phyloP scores from a whole-genome alignment of 2,329 filamentous ascomycete species.

The Hypoxylon sp. region DNA sequence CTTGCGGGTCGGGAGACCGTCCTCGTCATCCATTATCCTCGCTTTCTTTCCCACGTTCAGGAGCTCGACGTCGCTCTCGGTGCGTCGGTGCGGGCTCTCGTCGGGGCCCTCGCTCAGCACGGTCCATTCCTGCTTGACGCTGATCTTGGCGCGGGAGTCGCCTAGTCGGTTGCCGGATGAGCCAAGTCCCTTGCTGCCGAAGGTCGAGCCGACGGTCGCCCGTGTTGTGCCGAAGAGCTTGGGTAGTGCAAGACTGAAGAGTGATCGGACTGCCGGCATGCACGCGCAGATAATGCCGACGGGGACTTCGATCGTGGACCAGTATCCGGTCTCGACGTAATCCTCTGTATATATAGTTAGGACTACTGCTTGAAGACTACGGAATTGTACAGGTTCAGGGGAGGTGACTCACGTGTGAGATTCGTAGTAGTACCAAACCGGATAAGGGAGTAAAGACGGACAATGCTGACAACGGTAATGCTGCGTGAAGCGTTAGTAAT shows the following conservation, averaged over 20 bases:
- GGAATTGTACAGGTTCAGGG: conserved; percentile 11
- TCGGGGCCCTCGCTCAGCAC: conserved; percentile 37
- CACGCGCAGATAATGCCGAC: conserved; percentile 47
- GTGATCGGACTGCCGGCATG: conserved; percentile 46
- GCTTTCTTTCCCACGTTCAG: conserved; percentile 4
- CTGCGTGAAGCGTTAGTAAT: conserved; percentile 27
- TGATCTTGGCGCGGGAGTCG: conserved; percentile 37
- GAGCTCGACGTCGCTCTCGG: conserved; percentile 30
- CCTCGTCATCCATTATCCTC: background rate
- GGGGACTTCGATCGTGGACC: conserved; percentile 48
- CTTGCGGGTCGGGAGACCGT: conserved; percentile 16
- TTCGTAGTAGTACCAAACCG: conserved; percentile 39
- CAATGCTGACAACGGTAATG: conserved; percentile 44
- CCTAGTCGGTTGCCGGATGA: conserved; percentile 20
- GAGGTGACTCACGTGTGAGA: conserved; percentile 40
- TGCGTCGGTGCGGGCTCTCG: conserved; percentile 15
- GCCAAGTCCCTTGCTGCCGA: conserved; percentile 25
- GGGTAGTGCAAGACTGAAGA: conserved; percentile 43
- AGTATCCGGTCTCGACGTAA: conserved; percentile 45
- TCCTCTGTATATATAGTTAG: conserved; percentile 38
- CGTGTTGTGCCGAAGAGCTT: conserved; percentile 42
- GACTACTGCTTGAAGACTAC: background rate
- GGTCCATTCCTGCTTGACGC: conserved; percentile 45
- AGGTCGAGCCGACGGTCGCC: conserved; percentile 21
- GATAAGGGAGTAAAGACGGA: conserved; percentile 44